A percentile compares a stretch with the other conserved stretches of the same genome.
These are phyloP conservation scores for Arctostaphylos glauca DNA, from an alignment of 148 eudicot species.

Conservation along the genomic window DNA sequence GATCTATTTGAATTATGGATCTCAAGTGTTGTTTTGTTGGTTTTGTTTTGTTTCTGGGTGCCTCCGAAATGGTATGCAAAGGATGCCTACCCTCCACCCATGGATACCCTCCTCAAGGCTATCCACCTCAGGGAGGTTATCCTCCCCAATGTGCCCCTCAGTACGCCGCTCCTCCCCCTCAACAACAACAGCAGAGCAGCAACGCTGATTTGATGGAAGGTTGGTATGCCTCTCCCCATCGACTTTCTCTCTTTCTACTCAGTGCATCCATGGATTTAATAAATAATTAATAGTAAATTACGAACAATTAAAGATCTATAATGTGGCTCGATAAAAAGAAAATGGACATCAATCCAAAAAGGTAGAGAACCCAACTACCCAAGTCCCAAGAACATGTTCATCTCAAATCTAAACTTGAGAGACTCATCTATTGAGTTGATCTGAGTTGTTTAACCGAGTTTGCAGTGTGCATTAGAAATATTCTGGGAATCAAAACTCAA, in stretches of 20 bases:
- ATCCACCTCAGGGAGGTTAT: too few relatives aligned
- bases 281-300: background rate
- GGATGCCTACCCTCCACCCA: slow-evolving; percentile 62
- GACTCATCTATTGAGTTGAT: background rate
- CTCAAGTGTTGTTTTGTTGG: background rate
- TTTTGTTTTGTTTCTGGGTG: background rate
- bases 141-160: too few relatives aligned
- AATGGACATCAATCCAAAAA: too few relatives aligned
- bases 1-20: slow-evolving; percentile 11
- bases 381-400: background rate
- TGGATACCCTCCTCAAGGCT: slow-evolving; percentile 38
- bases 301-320: background rate
- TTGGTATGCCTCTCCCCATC: slow-evolving; percentile 34
- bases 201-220: slow-evolving; percentile 52
- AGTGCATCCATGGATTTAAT: background rate
- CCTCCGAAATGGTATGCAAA: slow-evolving; percentile 62
- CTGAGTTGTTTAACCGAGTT: slow-evolving; percentile 7
- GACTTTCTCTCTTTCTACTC: background rate
- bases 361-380: too few relatives aligned
- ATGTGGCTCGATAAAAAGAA: background rate
- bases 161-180: slow-evolving; percentile 51
- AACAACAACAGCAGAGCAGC: slow-evolving; percentile 26
- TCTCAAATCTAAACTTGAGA: background rate
- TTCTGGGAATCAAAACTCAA: too few relatives aligned
- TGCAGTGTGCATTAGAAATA: too few relatives aligned